Conservation (phyloP, 208 protist genomes). For the Balamuthia mandrillaris region DNA sequence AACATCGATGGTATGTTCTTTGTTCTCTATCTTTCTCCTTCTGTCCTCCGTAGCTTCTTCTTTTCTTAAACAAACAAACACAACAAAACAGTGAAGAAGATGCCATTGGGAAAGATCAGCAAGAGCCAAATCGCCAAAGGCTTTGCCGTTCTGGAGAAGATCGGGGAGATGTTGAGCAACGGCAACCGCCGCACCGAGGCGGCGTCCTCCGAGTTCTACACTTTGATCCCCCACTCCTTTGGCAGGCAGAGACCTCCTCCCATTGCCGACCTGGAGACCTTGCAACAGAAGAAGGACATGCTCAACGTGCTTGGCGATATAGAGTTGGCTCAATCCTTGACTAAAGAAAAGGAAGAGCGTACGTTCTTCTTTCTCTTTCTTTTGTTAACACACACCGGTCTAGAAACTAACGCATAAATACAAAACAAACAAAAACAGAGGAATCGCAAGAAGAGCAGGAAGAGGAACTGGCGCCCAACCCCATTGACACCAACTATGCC, state of each 20-base stretch:
- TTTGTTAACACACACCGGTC: no score
- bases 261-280: constrained; percentile 28
- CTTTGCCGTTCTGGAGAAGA: constrained; percentile 55
- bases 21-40: no score
- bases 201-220: constrained; percentile 63
- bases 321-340: constrained; percentile 39
- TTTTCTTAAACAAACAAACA: no score
- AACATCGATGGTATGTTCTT: constrained; percentile 60
- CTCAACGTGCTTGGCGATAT: constrained; percentile 63
- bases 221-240: constrained; percentile 54
- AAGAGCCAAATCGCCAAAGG: constrained; percentile 60
- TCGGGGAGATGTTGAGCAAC: constrained; percentile 38
- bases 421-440: not conserved
- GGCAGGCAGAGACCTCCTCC: constrained; percentile 15
- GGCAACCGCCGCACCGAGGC: not conserved
- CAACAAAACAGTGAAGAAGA: no score
- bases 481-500: constrained; percentile 32
- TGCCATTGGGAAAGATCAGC: constrained; percentile 62
- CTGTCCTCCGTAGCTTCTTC: no score
- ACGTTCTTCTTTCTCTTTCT: no score
- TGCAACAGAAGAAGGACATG: constrained; percentile 54
- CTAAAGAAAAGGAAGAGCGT: constrained; percentile 28
- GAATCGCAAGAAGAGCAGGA: not conserved
- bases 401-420: not conserved
- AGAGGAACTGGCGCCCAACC: not conserved